Evolutionary conservation across 1,284 basidiomycete genomes (phyloP).

Genomic region (Ceratobasidium theobromae): DNA sequence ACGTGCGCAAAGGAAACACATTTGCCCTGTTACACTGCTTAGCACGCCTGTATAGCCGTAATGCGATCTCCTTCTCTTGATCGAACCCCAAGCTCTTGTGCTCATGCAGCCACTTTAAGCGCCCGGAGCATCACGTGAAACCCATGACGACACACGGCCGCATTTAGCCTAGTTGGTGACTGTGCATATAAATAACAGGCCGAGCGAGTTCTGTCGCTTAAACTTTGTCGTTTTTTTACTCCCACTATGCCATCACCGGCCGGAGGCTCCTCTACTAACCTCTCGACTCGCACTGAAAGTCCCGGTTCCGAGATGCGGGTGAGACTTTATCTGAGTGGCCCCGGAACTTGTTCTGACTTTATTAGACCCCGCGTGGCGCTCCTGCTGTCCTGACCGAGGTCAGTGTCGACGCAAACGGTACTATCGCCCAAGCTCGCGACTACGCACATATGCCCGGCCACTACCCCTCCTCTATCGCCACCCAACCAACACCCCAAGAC

Average conservation of each 20-base stretch:
- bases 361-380: slow-evolving; percentile 13
- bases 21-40: neutral
- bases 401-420: neutral
- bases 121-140: slow-evolving; percentile 3
- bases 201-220: too few species aligned
- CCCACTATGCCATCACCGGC: slow-evolving; percentile 3
- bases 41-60: slow-evolving; percentile 4
- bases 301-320: too few species aligned
- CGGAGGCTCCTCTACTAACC: neutral
- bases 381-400: slow-evolving; percentile 14
- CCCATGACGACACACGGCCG: slow-evolving; percentile 4
- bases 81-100: neutral
- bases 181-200: slow-evolving; percentile 20
- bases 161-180: neutral
- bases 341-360: too few species aligned
- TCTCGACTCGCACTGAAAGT: neutral
- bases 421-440: neutral
- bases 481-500: neutral
- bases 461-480: slow-evolving; percentile 18
- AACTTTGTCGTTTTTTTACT: too few species aligned
- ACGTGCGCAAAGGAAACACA: neutral
- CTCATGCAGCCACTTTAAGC: slow-evolving; percentile 1
- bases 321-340: too few species aligned
- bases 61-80: neutral
- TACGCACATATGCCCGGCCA: slow-evolving; percentile 4